Evolutionary conservation across 495 filamentous ascomycete genomes (phyloP).

Genomic region (Podospora bellae-mahoneyi): DNA sequence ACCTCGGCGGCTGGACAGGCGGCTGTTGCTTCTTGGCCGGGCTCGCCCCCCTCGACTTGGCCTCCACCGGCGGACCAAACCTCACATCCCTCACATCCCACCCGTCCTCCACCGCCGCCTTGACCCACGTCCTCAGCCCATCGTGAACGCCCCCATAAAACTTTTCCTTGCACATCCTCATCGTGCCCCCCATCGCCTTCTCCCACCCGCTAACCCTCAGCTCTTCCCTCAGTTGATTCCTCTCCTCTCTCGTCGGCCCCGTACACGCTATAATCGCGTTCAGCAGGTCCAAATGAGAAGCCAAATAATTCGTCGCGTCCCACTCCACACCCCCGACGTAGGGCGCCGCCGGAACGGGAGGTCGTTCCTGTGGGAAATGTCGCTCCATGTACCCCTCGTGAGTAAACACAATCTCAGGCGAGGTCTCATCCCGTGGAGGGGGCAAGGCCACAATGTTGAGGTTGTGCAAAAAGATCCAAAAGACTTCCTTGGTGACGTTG

Average conservation of each 20-base stretch:
- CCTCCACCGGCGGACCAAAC: conserved; percentile 59
- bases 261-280: conserved; percentile 88
- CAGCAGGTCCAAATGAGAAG: conserved; percentile 84
- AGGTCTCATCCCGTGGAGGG: conserved; percentile 16
- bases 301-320: conserved; percentile 96
- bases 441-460: conserved; percentile 77
- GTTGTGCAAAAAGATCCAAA: conserved; percentile 98
- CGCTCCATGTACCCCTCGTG: conserved; percentile 54
- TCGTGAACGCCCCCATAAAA: conserved; percentile 91
- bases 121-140: conserved; percentile 83
- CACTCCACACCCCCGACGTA: conserved; percentile 98
- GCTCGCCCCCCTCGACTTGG: conserved; percentile 47
- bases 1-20: conserved; percentile 40
- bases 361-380: conserved; percentile 83
- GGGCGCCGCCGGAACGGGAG: conserved; percentile 89
- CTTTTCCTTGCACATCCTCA: conserved; percentile 94
- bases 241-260: conserved; percentile 60
- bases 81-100: conserved; percentile 78
- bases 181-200: conserved; percentile 75
- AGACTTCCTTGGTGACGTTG: conserved; percentile 95
- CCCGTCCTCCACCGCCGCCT: conserved; percentile 77
- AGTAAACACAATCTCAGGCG: not conserved
- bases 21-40: conserved; percentile 40
- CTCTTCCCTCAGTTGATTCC: conserved; percentile 73
- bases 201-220: conserved; percentile 86